Evolutionary conservation across 306 rosid genomes (phyloP), one percentile per base, ranked within the genome.

Genomic region (Sicyos baderoa): DNA sequence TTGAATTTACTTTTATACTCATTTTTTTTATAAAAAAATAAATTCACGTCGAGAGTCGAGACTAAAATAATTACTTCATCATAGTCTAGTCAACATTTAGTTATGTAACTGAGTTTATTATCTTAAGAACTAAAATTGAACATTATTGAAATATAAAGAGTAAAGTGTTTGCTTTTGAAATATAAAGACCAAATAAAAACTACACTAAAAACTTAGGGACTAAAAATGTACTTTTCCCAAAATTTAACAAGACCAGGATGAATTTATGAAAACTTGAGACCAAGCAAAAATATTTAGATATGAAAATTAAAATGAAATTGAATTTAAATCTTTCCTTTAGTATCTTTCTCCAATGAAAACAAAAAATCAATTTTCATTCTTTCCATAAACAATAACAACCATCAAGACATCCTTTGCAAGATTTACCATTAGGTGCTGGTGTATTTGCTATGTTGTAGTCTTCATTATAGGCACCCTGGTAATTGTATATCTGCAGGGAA

Each of bases 361-460:
- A 37, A 13, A 44, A 64, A 45, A 44, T 21, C 5, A 22, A 6
- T 13, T 13, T 65, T 7, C 13, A 49, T 67, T 21, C 72, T 23
- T 67, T n/a, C 10, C 56, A 67, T 67, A 67, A 7, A 59, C 16
- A 15, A 76, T 37, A 70, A 81, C 21, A 61, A 72, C 61, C 57
- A 68, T 54, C 22, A 73, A 54, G 25, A 60, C 16, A 77, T 69
- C 51, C 55, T 47, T 35, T 72, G 70, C 52, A 73, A 57, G 35
- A 65, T 63, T 76, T 86, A 88, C 99, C 96, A 60, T 80, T 79
- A 52, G 99, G 95, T 80, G 96, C 96, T 67, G 97, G 99, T 65
- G 99, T 94, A 78, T 84, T 88, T 49, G 99, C 89, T 75, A 88
- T 45, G 75, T 90, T 94, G 88, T 94, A 94, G 81, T 94, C 99